Evolutionary conservation across 805 yeast genomes (phyloP).

Genomic region (Pichia rugopelliculosa): DNA sequence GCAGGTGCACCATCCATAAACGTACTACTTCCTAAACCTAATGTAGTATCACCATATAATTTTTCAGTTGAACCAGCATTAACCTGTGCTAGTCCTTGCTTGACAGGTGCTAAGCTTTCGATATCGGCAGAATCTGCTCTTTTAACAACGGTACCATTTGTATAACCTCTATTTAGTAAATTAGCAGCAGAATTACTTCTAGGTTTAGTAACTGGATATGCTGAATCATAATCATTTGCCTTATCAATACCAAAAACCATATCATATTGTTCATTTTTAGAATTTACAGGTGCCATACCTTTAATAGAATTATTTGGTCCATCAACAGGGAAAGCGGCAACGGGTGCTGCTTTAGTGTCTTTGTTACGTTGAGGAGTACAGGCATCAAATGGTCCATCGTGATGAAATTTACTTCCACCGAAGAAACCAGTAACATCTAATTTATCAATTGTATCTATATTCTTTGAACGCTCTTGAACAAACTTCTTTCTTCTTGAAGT

Average conservation of each 20-base stretch:
- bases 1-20: conserved; percentile 97
- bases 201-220: conserved; percentile 22
- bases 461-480: conserved; percentile 50
- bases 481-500: conserved; percentile 31
- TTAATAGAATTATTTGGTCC: conserved; percentile 86
- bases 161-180: conserved; percentile 14
- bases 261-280: conserved; percentile 59
- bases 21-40: conserved; percentile 88
- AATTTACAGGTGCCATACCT: conserved; percentile 50
- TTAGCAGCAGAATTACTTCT: conserved; percentile 1
- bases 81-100: conserved; percentile 51
- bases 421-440: conserved; percentile 92
- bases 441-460: conserved; percentile 90
- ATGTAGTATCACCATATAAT: conserved; percentile 79
- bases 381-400: conserved; percentile 98
- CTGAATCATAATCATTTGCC: conserved; percentile 40
- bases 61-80: conserved; percentile 52
- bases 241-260: conserved; percentile 65
- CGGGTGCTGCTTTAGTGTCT: conserved; percentile 71
- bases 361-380: conserved; percentile 95
- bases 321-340: conserved; percentile 88
- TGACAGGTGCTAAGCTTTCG: conserved; percentile 26
- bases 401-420: conserved; percentile 92
- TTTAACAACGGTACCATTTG: conserved; percentile 27
- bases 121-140: conserved; percentile 22